Evolutionary conservation across 306 rosid genomes (phyloP).

Genomic region (Senna tora): DNA sequence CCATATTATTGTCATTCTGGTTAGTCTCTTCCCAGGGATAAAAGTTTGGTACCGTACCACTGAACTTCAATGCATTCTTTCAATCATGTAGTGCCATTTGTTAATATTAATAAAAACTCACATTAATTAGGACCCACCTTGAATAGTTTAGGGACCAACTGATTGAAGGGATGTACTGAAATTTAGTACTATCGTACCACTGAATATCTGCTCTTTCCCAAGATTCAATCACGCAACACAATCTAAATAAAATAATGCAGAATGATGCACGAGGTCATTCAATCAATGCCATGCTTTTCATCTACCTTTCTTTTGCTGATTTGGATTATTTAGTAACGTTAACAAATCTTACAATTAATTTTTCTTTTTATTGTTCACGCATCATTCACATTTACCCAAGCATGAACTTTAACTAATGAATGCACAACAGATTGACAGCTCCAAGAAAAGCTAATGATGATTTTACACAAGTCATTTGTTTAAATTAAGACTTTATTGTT

Average conservation of each 20-base stretch:
- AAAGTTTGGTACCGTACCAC: too few relatives aligned
- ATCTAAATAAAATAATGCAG: background rate
- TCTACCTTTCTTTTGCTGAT: background rate
- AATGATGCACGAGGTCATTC: background rate
- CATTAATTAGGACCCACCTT: too few relatives aligned
- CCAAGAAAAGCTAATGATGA: conserved; percentile 3
- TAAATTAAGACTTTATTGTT: background rate
- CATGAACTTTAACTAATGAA: background rate
- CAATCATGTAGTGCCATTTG: too few relatives aligned
- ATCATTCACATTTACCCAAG: background rate
- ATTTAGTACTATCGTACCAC: too few relatives aligned
- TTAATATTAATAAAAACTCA: too few relatives aligned
- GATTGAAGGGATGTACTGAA: too few relatives aligned
- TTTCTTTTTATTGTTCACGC: background rate
- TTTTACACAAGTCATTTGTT: background rate
- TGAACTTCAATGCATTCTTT: too few relatives aligned
- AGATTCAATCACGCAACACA: too few relatives aligned
- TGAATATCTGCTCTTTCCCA: too few relatives aligned
- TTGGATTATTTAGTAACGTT: background rate
- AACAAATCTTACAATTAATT: background rate
- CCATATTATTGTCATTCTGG: background rate
- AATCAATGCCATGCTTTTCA: conserved; percentile 16
- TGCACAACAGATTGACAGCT: background rate
- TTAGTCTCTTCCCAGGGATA: background rate
- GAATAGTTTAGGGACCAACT: too few relatives aligned